Conservation (phyloP, 2,329 filamentous ascomycete species). For the Cercospora nicotianae region DNA sequence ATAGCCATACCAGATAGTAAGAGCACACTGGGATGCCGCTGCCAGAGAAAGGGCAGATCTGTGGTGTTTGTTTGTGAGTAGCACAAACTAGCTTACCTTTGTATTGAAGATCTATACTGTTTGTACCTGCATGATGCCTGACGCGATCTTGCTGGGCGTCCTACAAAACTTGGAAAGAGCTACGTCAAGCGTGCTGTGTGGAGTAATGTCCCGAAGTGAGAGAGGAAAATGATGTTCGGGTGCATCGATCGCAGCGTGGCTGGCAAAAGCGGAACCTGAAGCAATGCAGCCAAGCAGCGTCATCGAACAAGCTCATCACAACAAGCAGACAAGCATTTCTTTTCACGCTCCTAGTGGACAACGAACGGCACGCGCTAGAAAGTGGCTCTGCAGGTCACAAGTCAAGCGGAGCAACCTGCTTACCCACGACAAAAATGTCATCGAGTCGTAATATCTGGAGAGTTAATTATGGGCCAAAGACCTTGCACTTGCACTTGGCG, state of each 20-base stretch:
- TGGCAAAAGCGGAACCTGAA: neutral
- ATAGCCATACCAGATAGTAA: conserved; percentile 8
- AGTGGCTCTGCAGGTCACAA: neutral
- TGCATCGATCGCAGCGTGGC: conserved; percentile 10
- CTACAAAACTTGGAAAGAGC: conserved; percentile 17
- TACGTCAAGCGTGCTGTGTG: conserved; percentile 14
- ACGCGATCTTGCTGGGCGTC: conserved; percentile 11
- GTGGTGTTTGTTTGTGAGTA: neutral
- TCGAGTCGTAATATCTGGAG: neutral
- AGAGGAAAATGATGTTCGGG: conserved; percentile 1
- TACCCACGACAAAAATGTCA: neutral
- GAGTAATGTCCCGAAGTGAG: conserved; percentile 13
- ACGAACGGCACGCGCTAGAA: neutral
- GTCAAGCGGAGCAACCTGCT: neutral
- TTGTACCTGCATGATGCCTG: conserved; percentile 11
- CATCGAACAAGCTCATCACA: conserved; percentile 8
- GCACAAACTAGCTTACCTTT: conserved; percentile 6
- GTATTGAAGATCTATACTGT: conserved; percentile 4
- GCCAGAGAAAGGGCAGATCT: conserved; percentile 3
- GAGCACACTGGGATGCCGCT: neutral
- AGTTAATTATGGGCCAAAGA: neutral
- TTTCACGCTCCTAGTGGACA: neutral
- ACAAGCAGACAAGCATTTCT: conserved; percentile 6
- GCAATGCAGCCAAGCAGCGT: conserved; percentile 13
- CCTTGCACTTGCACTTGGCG: neutral